Percentiles rank a stretch among this genome's conserved stretches.
Evolutionary conservation across 352 stramenopile species (phyloP).

Genomic region (Pseudoperonospora humuli): DNA sequence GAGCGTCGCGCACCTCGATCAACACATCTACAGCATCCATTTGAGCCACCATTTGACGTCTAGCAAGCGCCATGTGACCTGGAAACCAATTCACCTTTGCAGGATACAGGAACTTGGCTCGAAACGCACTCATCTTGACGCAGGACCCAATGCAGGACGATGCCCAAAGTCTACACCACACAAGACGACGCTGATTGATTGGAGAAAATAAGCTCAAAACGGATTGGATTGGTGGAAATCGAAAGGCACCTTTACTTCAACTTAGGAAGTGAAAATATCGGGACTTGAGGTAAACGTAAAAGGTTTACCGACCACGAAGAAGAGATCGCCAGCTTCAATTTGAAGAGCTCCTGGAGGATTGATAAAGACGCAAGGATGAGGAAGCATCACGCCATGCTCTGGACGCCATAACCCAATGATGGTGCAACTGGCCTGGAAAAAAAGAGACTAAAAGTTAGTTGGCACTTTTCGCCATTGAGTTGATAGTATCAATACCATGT

Average conservation of each 20-base stretch:
- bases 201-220: slow-evolving; percentile 1
- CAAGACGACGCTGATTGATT: slow-evolving; percentile 5
- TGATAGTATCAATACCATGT: no score
- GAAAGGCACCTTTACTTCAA: slow-evolving; percentile 17
- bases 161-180: slow-evolving; percentile 4
- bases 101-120: slow-evolving; percentile 68
- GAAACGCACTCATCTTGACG: slow-evolving; percentile 50
- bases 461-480: no score
- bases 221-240: slow-evolving; percentile 2
- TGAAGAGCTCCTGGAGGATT: no score
- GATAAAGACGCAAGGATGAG: no score
- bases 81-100: slow-evolving; percentile 86
- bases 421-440: slow-evolving; percentile 40
- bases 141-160: slow-evolving; percentile 6
- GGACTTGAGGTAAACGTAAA: no score
- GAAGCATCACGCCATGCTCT: slow-evolving; percentile 37
- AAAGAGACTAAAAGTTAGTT: no score
- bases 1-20: slow-evolving; percentile 78
- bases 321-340: no score
- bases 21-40: slow-evolving; percentile 76
- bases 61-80: slow-evolving; percentile 77
- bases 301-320: no score
- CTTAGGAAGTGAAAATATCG: no score
- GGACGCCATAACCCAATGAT: slow-evolving; percentile 62
- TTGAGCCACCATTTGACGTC: slow-evolving; percentile 73